Evolutionary conservation across 2,329 filamentous ascomycete genomes (phyloP).

Genomic region (Didymella pomorum): DNA sequence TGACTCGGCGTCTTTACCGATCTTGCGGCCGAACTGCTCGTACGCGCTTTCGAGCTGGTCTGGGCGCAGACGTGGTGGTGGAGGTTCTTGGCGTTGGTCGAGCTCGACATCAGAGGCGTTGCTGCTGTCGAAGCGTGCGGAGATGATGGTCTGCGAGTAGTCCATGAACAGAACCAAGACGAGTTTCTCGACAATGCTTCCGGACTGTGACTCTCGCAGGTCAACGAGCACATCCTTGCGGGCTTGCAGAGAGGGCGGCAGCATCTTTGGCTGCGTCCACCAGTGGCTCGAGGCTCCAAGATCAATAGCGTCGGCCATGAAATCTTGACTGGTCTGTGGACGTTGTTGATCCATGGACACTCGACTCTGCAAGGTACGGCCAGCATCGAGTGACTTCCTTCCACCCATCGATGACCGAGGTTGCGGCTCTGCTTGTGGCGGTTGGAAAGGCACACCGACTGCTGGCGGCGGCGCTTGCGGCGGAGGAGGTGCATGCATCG

Average conservation of each 20-base stretch:
- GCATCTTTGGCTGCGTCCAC: conserved; percentile 83
- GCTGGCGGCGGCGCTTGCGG: conserved; percentile 50
- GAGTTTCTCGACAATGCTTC: conserved; percentile 78
- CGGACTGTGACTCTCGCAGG: conserved; percentile 78
- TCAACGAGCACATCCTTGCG: conserved; percentile 86
- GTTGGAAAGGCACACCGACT: conserved; percentile 24
- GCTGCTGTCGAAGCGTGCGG: conserved; percentile 77
- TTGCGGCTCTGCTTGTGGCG: conserved; percentile 55
- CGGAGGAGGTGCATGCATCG: conserved; percentile 52
- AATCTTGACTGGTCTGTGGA: conserved; percentile 73
- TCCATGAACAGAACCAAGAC: conserved; percentile 92
- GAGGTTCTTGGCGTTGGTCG: conserved; percentile 86
- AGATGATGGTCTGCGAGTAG: conserved; percentile 93
- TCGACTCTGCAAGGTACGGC: conserved; percentile 61
- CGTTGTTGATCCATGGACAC: conserved; percentile 79
- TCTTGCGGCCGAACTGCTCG: conserved; percentile 78
- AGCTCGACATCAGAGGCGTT: conserved; percentile 76
- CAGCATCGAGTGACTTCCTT: conserved; percentile 71
- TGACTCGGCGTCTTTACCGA: conserved; percentile 72
- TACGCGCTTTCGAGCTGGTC: conserved; percentile 92
- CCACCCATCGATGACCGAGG: conserved; percentile 51
- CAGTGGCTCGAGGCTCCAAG: conserved; percentile 76
- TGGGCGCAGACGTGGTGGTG: conserved; percentile 82
- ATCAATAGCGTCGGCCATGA: conserved; percentile 88
- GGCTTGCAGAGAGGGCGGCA: conserved; percentile 82